Conservation (phyloP, 2,329 filamentous ascomycete genomes). For the Boeremia exigua region DNA sequence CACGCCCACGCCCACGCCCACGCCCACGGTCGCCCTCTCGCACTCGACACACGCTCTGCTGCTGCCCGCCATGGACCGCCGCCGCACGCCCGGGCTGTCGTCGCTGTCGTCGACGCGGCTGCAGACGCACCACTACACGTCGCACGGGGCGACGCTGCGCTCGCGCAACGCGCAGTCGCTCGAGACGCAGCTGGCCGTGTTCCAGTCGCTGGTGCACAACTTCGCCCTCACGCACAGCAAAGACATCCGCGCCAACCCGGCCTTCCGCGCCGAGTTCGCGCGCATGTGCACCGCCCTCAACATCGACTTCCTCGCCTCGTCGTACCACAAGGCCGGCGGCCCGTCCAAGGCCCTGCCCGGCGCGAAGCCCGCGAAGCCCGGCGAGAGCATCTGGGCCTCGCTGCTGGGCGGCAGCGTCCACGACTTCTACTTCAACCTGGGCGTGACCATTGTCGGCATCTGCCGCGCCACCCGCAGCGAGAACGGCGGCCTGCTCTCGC, state of each 20-base stretch:
- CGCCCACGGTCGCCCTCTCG: no score
- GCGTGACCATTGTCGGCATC: constrained; percentile 92
- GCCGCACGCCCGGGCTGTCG: constrained; percentile 86
- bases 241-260: constrained; percentile 93
- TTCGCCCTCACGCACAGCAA: constrained; percentile 94
- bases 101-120: constrained; percentile 66
- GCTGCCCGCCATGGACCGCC: constrained; percentile 52
- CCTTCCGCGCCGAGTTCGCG: constrained; percentile 94
- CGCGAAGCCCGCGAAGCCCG: constrained; percentile 39
- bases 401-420: constrained; percentile 90
- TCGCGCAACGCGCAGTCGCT: constrained; percentile 83
- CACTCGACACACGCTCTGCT: background rate
- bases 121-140: constrained; percentile 86
- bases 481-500: constrained; percentile 89
- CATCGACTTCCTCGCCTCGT: constrained; percentile 82
- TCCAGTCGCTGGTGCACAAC: constrained; percentile 92
- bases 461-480: constrained; percentile 85
- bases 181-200: constrained; percentile 91
- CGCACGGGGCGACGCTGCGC: constrained; percentile 86
- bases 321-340: constrained; percentile 54
- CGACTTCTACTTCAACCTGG: constrained; percentile 98
- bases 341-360: constrained; percentile 12
- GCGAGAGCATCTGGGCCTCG: constrained; percentile 86
- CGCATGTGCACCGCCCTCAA: constrained; percentile 98
- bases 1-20: no score